Evolutionary conservation across 768 basidiomycete species (phyloP).

Genomic region (Rhodotorula kratochvilovae): DNA sequence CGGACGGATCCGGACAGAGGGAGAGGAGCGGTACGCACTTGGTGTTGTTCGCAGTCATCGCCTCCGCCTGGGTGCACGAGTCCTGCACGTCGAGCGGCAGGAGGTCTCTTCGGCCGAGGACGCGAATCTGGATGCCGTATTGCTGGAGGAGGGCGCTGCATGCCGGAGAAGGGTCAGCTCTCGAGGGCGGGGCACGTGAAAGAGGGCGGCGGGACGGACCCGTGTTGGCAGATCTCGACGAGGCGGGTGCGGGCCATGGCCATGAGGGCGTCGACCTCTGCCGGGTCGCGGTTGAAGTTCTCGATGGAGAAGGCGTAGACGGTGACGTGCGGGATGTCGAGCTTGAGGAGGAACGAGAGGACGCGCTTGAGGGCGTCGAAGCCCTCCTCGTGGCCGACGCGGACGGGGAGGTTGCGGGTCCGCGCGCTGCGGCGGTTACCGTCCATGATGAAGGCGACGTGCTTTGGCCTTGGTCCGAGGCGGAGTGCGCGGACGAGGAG

Average conservation of each 20-base stretch:
- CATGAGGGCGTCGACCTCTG: constrained; percentile 87
- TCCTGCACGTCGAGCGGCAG: constrained; percentile 70
- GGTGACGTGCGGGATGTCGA: constrained; percentile 77
- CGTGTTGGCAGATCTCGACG: constrained; percentile 69
- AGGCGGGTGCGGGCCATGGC: constrained; percentile 71
- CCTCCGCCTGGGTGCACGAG: constrained; percentile 67
- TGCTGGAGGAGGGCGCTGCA: constrained; percentile 71
- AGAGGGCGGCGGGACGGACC: constrained; percentile 55
- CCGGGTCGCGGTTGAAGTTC: constrained; percentile 81
- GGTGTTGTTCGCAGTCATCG: constrained; percentile 67
- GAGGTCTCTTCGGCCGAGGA: constrained; percentile 70
- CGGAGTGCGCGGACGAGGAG: constrained; percentile 64
- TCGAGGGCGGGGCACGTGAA: background rate
- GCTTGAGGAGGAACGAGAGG: constrained; percentile 63
- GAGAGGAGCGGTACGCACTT: constrained; percentile 52
- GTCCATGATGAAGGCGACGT: constrained; percentile 96
- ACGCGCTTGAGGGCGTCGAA: constrained; percentile 75
- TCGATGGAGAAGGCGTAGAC: constrained; percentile 99
- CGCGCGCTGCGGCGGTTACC: constrained; percentile 86
- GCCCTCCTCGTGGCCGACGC: constrained; percentile 71
- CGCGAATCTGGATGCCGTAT: constrained; percentile 77
- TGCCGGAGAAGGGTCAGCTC: background rate
- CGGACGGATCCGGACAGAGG: background rate
- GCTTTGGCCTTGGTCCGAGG: constrained; percentile 77
- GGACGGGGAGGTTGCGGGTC: constrained; percentile 20